Percentiles rank a stretch among this genome's conserved stretches.
These are phyloP conservation scores for Coemansia sp. DNA, from an alignment of 192 early-diverging fungal genomes.

Conservation along the genomic window DNA sequence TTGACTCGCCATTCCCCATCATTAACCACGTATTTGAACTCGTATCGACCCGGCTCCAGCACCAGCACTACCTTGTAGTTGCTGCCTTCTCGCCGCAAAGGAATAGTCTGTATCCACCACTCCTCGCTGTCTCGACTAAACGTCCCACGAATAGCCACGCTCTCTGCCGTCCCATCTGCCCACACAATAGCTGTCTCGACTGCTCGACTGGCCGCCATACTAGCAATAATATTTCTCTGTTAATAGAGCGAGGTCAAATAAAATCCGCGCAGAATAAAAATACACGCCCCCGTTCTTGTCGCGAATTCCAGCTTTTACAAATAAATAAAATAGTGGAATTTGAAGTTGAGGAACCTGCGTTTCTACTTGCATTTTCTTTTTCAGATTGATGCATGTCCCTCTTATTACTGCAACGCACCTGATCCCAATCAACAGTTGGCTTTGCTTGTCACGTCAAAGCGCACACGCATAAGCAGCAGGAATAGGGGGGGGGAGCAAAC, in stretches of 20 bases:
- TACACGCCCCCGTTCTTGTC: not conserved
- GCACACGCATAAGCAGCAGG: not conserved
- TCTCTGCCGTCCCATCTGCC: constrained; percentile 30
- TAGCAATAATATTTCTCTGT: not conserved
- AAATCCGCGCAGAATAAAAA: not conserved
- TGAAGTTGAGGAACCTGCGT: not conserved
- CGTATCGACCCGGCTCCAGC: constrained; percentile 41
- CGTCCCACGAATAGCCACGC: constrained; percentile 46
- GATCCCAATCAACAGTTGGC: not conserved
- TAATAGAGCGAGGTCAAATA: not conserved
- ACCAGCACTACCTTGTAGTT: constrained; percentile 21
- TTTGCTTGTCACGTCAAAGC: not conserved
- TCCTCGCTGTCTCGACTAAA: constrained; percentile 20
- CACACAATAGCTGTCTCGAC: constrained; percentile 33
- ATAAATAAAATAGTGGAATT: not conserved
- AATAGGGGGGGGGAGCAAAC: too few species aligned
- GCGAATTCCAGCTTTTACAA: not conserved
- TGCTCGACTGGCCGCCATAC: not conserved
- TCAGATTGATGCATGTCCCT: not conserved
- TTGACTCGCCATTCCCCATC: constrained; percentile 40
- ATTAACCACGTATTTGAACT: constrained; percentile 53
- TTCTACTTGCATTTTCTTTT: not conserved
- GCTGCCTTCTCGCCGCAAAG: constrained; percentile 13
- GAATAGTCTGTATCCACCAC: constrained; percentile 48
- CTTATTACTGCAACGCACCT: not conserved